Evolutionary conservation across 495 filamentous ascomycete species (phyloP), one percentile per base, ranked within the genome.

Genomic region (Usnea hakonensis): DNA sequence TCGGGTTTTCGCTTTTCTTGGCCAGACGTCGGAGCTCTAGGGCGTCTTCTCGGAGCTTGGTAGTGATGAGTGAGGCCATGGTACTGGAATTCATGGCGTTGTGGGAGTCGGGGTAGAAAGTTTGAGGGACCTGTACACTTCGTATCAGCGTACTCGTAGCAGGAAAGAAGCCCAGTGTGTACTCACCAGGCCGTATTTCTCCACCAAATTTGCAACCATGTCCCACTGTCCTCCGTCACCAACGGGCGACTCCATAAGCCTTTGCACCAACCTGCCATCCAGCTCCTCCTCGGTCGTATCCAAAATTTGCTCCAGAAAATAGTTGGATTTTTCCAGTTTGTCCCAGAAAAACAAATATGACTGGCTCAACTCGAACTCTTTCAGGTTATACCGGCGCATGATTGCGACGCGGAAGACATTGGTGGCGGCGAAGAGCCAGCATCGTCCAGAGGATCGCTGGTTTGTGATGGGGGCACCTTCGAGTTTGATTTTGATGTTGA

Each of bases 291-390:
- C 76, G 1, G 80, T 79, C 0, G 90, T 94, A 59, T 87, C 83
- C 43, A 95, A 80, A 61, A 94, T 83, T 67, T 87, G 85, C 72
- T 93, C 89, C 28, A 94, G 78, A 77, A 94, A 94, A 71, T 80
- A 96, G 69, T 95, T 95, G 10, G 87, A 84, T 71, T 96, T 96
- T 74, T 96, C 91, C 26, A 95, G 81, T 74, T 96, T 96, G 72
- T 96, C 90, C 85, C 88, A 95, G 81, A 90, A 96, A 77, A 91
- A 94, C n/a, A 95, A 81, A 67, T 94, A 96, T 3, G 86, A 83
- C 68, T 96, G 91, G 38, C 85, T 89, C 2, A 96, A 81, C 76
- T 96, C 87, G 70, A 89, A 92, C n/a, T 81, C 75, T n/a, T 81
- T 75, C 11, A 95, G 81, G 54, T 83, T 82, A 70, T 93, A 88